Conservation (phyloP, 345 rosid genomes). For the Pistacia vera region DNA sequence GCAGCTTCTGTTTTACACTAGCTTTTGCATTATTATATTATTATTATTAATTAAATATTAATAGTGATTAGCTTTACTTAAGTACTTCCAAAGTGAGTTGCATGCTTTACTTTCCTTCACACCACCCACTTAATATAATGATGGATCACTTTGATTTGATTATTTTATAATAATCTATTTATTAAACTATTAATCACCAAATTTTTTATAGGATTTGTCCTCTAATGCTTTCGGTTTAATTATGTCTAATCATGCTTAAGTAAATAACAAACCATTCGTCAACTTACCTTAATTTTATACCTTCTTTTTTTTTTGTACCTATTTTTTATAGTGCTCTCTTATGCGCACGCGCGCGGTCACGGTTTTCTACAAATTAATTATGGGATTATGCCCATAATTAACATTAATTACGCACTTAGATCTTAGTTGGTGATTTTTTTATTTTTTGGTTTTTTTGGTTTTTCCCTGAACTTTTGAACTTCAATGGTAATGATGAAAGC, state of each 20-base stretch:
- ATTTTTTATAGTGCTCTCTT: too few species aligned
- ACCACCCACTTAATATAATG: conserved; percentile 31
- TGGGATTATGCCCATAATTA: conserved; percentile 17
- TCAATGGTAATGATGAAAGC: not conserved
- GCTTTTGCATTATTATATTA: not conserved
- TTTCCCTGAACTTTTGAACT: not conserved
- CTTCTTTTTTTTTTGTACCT: conserved; percentile 6
- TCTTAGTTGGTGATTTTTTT: not conserved
- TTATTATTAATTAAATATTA: not conserved
- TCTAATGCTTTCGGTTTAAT: conserved; percentile 31
- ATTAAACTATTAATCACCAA: not conserved
- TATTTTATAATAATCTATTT: conserved; percentile 3
- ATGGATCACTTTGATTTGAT: conserved; percentile 28
- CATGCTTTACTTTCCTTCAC: conserved; percentile 23
- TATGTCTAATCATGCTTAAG: conserved; percentile 25
- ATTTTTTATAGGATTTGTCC: conserved; percentile 18
- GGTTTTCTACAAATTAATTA: conserved; percentile 21
- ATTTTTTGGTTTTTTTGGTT: not conserved
- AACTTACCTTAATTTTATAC: not conserved
- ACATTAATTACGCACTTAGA: not conserved
- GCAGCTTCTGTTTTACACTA: not conserved
- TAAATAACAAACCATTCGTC: conserved; percentile 14
- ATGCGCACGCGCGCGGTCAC: conserved; percentile 22
- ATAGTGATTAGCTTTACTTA: conserved; percentile 21
- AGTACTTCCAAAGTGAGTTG: conserved; percentile 27